phyloP scores from a whole-genome alignment of 257 asterid species.

The Voacanga thouarsii region DNA sequence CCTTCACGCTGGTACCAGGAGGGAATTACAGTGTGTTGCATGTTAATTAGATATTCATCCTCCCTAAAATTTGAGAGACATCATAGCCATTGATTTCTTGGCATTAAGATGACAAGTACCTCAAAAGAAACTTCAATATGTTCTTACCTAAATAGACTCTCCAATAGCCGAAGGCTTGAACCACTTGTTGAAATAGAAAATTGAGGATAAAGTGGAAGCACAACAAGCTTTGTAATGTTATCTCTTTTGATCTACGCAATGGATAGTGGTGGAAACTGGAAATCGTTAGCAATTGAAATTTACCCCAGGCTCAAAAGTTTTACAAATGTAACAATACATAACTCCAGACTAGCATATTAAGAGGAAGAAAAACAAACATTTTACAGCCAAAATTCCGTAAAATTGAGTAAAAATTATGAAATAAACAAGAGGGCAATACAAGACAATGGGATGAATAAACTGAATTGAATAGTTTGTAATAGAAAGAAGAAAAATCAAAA shows the following conservation, averaged over 20 bases:
- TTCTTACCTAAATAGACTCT: slow-evolving; percentile 78
- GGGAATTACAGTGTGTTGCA: slow-evolving; percentile 99
- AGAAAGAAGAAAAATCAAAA: background rate
- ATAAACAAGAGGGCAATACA: background rate
- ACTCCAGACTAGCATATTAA: background rate
- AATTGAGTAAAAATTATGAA: background rate
- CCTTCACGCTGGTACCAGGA: slow-evolving; percentile 99
- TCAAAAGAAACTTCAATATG: slow-evolving; percentile 13
- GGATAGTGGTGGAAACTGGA: background rate
- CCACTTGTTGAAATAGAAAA: slow-evolving; percentile 99
- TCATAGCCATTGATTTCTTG: slow-evolving; percentile 21
- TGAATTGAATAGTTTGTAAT: background rate
- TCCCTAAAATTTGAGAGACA: slow-evolving; percentile 53
- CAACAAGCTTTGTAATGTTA: slow-evolving; percentile 86
- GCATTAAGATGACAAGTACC: slow-evolving; percentile 14
- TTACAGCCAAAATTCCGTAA: background rate
- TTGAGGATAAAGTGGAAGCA: slow-evolving; percentile 97
- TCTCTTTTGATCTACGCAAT: slow-evolving; percentile 72
- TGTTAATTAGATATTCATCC: slow-evolving; percentile 95
- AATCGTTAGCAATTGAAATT: background rate
- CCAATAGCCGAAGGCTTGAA: slow-evolving; percentile 94
- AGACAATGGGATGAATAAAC: background rate
- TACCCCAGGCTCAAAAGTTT: background rate
- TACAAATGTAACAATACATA: background rate
- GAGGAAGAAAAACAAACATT: background rate